Conservation (phyloP, 257 asterid genomes). For the Coffea canephora region DNA sequence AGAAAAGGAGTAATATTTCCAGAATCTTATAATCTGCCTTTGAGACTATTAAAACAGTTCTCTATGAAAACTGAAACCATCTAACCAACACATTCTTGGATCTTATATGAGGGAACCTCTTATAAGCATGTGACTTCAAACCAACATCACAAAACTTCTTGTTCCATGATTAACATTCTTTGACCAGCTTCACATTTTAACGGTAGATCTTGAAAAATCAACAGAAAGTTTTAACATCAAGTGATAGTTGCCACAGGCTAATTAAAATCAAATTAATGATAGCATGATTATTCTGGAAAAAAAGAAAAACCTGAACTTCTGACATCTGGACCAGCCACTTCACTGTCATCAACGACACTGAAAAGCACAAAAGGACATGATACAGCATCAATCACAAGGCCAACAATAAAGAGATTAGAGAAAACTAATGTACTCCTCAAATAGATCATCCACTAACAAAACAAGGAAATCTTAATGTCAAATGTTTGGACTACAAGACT, state of each 20-base stretch:
- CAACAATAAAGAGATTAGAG: background rate
- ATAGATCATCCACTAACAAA: background rate
- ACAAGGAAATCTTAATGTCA: background rate
- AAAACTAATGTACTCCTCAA: background rate
- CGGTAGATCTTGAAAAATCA: background rate
- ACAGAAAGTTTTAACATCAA: background rate
- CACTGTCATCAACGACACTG: conserved; percentile 81
- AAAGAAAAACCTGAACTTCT: conserved; percentile 53
- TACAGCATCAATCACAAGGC: background rate
- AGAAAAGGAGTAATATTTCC: too few species aligned
- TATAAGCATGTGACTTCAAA: background rate
- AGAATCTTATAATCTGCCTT: too few species aligned
- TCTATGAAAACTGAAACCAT: background rate
- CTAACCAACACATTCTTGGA: too few species aligned
- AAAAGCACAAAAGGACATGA: conserved; percentile 32
- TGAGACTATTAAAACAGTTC: background rate
- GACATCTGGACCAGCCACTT: conserved; percentile 35
- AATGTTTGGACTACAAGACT: background rate
- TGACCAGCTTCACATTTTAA: background rate
- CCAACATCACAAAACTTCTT: background rate
- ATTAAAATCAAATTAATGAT: background rate
- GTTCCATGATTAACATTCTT: background rate
- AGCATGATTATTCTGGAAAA: background rate
- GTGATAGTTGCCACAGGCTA: background rate
- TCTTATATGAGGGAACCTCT: too few species aligned